Conservation (phyloP, 768 basidiomycete species). For the Russula foetens region DNA sequence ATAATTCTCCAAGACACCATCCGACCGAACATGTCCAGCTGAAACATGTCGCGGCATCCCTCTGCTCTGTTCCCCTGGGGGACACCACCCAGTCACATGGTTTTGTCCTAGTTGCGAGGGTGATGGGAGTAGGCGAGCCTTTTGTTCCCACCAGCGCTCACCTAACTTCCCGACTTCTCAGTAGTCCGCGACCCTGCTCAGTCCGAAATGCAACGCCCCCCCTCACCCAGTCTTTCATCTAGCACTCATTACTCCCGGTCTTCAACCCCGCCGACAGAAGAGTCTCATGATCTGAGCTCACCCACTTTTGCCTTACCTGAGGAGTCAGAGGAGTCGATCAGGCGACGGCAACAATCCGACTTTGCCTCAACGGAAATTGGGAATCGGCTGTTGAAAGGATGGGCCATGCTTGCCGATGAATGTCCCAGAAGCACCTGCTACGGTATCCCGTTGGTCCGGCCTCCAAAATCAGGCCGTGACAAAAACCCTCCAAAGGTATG, state of each 20-base stretch:
- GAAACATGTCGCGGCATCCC: slow-evolving; percentile 51
- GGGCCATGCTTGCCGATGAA: slow-evolving; percentile 87
- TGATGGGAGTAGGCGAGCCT: slow-evolving; percentile 29
- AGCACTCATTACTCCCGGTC: slow-evolving; percentile 48
- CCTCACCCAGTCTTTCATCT: slow-evolving; percentile 37
- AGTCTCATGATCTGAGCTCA: slow-evolving; percentile 53
- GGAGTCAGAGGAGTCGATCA: slow-evolving; percentile 56
- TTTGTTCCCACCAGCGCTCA: not conserved
- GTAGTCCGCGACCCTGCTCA: slow-evolving; percentile 1
- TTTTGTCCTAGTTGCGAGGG: slow-evolving; percentile 62
- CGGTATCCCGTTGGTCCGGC: slow-evolving; percentile 78
- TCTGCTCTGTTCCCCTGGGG: slow-evolving; percentile 61
- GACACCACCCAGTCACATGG: slow-evolving; percentile 34
- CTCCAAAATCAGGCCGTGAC: slow-evolving; percentile 52
- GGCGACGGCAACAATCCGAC: slow-evolving; percentile 75
- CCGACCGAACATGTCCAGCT: slow-evolving; percentile 53
- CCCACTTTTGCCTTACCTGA: slow-evolving; percentile 55
- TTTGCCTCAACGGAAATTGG: slow-evolving; percentile 74
- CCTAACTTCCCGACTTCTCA: not conserved
- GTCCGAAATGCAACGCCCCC: slow-evolving; percentile 9
- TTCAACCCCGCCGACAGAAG: slow-evolving; percentile 74
- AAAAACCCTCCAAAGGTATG: slow-evolving; percentile 62
- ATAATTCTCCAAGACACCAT: slow-evolving; percentile 39
- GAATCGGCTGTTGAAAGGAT: slow-evolving; percentile 66
- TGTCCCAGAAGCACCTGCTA: slow-evolving; percentile 63